Conservation (phyloP, 768 basidiomycete genomes). For the Trichaptum fuscoviolaceum region DNA sequence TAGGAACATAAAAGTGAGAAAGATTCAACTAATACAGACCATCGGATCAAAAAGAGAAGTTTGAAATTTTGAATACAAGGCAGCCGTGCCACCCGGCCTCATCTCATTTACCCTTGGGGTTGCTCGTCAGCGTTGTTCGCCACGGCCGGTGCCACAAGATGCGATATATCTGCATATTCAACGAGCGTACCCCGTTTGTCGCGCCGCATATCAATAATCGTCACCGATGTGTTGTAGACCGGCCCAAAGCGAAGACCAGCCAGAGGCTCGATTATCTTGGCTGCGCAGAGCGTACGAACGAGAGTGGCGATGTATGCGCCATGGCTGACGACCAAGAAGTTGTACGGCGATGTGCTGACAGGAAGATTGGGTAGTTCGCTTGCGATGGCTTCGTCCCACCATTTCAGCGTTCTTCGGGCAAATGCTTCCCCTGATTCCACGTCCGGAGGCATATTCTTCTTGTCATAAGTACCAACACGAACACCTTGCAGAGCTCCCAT, state of each 20-base stretch:
- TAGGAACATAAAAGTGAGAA: not conserved
- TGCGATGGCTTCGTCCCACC: constrained; percentile 55
- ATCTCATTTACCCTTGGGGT: not conserved
- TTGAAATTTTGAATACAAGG: not conserved
- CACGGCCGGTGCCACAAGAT: constrained; percentile 33
- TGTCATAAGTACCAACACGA: not conserved
- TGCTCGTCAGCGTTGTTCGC: not conserved
- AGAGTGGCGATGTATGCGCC: constrained; percentile 58
- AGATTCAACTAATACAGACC: not conserved
- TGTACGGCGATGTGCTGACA: constrained; percentile 22
- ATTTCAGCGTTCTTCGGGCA: constrained; percentile 42
- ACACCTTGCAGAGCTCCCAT: constrained; percentile 60
- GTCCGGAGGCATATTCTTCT: not conserved
- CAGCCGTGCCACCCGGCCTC: not conserved
- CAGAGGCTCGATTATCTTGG: constrained; percentile 22
- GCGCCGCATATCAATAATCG: constrained; percentile 48
- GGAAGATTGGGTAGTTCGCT: constrained; percentile 19
- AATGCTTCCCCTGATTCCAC: constrained; percentile 38
- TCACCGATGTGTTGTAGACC: constrained; percentile 48
- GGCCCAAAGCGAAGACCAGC: constrained; percentile 26
- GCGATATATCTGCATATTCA: constrained; percentile 50
- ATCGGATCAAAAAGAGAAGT: not conserved
- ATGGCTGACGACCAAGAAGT: constrained; percentile 61
- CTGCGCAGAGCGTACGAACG: constrained; percentile 39
- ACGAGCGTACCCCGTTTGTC: constrained; percentile 36